Base-by-base conservation (phyloP, 1,284 basidiomycete species). In the Tylopilus sp. region DNA sequence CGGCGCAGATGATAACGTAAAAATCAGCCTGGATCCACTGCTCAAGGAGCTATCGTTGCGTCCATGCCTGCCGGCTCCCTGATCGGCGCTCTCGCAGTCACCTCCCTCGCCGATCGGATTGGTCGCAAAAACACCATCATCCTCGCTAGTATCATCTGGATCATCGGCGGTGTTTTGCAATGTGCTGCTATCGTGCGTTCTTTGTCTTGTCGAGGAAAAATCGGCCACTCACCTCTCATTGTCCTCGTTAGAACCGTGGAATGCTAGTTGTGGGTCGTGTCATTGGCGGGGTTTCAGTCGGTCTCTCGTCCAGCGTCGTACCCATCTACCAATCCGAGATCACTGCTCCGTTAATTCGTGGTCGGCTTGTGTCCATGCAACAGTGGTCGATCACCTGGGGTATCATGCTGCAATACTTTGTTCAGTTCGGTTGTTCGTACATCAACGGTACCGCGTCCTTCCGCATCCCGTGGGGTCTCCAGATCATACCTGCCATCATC, bases 301-400 rank as follows among this genome's bases (percentile, higher is more conserved):
- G 82, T 49, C 69, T 84, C 19, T 68, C 78, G 21, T 81, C 78
- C 42, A 71, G 76, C 19, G 74, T 82, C 26, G 82, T 86, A 1
- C 84, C 84, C 7, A 74, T 86, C 53, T 87, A 87, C 62, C 86
- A 89, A 65, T 81, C 83, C 31, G 86, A 88, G 67, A 79, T 87
- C 55, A 81, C 81, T 31, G 76, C 78, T 5, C 84, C 84, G 19
- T 64, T 74, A 16, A 84, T 89, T 58, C 84, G 88, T 59, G 87
- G 87, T 33, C 81, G 85, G 30, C 75, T 89, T 54, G 83, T 89
- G 35, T 81, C 86, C 6, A 68, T 89, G 51, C 86, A 90, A 60
- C 87, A 89, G 73, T 88, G 86, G 78, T 78, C 82, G 7, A 86
- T 86, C 59, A 86, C 85, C 0, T 85, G 83, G 82, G 85, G 84